These are phyloP conservation scores for Fagopyrum homotropicum DNA, from an alignment of 148 eudicot species.

Conservation along the genomic window DNA sequence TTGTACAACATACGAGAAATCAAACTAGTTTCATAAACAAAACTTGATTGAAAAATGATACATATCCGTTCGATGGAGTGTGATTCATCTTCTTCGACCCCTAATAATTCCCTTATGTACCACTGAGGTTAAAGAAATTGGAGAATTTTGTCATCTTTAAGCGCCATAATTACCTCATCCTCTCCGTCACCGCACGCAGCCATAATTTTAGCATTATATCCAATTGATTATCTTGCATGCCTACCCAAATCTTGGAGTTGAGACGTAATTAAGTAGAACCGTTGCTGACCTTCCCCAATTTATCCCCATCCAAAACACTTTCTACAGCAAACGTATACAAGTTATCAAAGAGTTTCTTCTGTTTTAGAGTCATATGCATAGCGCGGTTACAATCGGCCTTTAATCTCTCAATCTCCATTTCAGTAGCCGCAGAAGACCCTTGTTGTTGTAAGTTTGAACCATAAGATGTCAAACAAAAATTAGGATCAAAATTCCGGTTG, in stretches of 20 bases:
- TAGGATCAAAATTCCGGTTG: not conserved
- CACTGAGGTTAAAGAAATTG: too few relatives aligned
- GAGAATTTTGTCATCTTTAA: too few relatives aligned
- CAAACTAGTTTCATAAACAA: not conserved
- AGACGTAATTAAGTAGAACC: not conserved
- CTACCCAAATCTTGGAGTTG: conserved; percentile 29
- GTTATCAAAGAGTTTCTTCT: conserved; percentile 64
- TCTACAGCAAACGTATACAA: conserved; percentile 60
- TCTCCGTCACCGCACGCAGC: too few relatives aligned
- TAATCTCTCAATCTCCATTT: conserved; percentile 68
- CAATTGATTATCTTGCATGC: conserved; percentile 7
- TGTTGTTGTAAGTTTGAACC: conserved; percentile 41
- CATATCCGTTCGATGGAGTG: too few relatives aligned
- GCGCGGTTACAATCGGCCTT: conserved; percentile 53
- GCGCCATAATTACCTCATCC: too few relatives aligned
- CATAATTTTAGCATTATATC: not conserved
- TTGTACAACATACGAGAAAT: too few relatives aligned
- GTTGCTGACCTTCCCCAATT: conserved; percentile 14
- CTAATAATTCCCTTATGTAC: too few relatives aligned
- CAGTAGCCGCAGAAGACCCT: conserved; percentile 76
- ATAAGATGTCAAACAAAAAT: not conserved
- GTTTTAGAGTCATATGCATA: conserved; percentile 53
- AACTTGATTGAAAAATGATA: not conserved
- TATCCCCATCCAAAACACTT: conserved; percentile 55
- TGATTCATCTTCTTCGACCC: too few relatives aligned